phyloP scores from a whole-genome alignment of 2,329 filamentous ascomycete species.

The Chrysoporthe deuterocubensis region DNA sequence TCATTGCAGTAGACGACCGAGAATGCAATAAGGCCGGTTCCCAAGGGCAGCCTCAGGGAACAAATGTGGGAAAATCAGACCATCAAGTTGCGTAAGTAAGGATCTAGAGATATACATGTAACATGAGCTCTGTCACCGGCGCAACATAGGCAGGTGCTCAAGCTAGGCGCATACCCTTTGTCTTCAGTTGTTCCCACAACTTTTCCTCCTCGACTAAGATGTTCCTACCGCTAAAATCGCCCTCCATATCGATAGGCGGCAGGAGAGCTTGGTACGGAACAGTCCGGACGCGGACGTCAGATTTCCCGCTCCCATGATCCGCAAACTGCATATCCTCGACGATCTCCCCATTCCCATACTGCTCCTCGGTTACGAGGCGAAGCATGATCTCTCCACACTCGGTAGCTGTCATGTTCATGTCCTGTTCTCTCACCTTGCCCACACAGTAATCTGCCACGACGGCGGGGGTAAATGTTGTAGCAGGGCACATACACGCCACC shows the following conservation, averaged over 20 bases:
- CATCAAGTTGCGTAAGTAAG: neutral
- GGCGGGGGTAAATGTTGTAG: conserved; percentile 25
- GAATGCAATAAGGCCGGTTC: neutral
- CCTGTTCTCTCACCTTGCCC: conserved; percentile 22
- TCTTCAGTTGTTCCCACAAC: conserved; percentile 27
- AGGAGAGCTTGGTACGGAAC: conserved; percentile 23
- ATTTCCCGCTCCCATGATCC: conserved; percentile 5
- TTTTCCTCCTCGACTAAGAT: conserved; percentile 30
- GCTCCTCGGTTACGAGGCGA: conserved; percentile 20
- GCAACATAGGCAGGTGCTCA: neutral
- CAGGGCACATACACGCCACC: conserved; percentile 26
- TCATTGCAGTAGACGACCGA: neutral
- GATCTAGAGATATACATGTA: neutral
- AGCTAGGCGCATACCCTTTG: conserved; percentile 20
- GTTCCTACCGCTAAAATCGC: conserved; percentile 29
- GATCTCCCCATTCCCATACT: conserved; percentile 25
- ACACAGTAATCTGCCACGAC: conserved; percentile 22
- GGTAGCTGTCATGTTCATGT: conserved; percentile 27
- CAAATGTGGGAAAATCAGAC: neutral
- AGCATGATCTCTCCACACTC: conserved; percentile 27
- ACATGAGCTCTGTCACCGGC: neutral
- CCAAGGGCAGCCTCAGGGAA: neutral
- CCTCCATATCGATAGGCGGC: conserved; percentile 25
- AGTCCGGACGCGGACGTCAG: conserved; percentile 22
- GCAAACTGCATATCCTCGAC: conserved; percentile 29